Conservation (phyloP, 306 rosid genomes). For the Elaeagnus macrophylla region DNA sequence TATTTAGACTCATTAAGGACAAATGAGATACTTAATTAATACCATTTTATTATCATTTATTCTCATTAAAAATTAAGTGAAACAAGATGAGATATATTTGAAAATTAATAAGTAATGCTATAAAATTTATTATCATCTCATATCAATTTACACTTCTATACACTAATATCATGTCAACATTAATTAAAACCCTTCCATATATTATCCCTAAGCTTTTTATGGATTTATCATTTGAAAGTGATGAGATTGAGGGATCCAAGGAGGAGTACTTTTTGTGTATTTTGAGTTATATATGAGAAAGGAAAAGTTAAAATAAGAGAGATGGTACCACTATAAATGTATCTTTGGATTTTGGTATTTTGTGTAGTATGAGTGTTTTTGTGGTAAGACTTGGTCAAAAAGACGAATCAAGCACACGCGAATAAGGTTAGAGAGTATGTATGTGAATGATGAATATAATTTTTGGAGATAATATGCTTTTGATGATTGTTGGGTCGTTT, state of each 20-base stretch:
- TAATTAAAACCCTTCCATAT: no score
- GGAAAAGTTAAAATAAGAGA: constrained; percentile 8
- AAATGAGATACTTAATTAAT: no score
- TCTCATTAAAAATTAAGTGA: no score
- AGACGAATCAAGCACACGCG: constrained; percentile 30
- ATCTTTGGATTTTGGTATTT: constrained; percentile 4
- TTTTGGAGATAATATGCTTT: constrained; percentile 36
- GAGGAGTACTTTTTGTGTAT: constrained; percentile 23
- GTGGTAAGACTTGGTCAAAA: constrained; percentile 52
- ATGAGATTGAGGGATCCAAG: constrained; percentile 80
- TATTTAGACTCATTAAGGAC: no score
- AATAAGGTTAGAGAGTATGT: constrained; percentile 22
- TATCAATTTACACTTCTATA: no score
- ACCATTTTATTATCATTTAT: no score
- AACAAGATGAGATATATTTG: no score
- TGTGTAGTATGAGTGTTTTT: constrained; percentile 17
- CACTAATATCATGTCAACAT: no score
- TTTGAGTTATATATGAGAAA: constrained; percentile 18
- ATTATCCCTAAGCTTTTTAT: constrained; percentile 37
- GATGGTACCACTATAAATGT: constrained; percentile 35
- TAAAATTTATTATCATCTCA: no score
- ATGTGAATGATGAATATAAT: not conserved
- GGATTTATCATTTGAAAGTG: constrained; percentile 61
- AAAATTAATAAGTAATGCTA: no score
- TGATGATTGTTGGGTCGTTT: constrained; percentile 56